Base-by-base conservation (phyloP, 192 early-diverging fungal species). In the Mortierella hygrophila region DNA sequence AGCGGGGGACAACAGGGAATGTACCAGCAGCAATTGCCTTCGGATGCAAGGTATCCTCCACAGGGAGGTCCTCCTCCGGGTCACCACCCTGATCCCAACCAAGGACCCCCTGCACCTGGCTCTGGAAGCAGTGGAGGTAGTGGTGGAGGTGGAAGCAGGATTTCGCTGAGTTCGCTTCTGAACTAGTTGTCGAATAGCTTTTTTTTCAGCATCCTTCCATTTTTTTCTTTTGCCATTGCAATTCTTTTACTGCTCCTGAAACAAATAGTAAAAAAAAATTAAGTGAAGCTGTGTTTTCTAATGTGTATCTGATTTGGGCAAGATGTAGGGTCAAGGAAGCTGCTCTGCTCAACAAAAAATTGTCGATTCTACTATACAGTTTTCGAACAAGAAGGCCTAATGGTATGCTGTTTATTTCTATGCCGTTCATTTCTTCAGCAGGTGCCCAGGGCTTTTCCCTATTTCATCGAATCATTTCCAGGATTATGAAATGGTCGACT, bases 121-220 rank as follows among this genome's bases (percentile, higher is more conserved):
- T 23, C 52, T 29, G 49, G 77, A 29, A 38, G 77, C 54, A 54
- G 70, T 54, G 49, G 77, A 18, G 37, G 77, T 40, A n/a, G 77
- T 69, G 47, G 69, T 11, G 70, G 70, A 13, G 65, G 49, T 13
- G 41, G 78, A 32, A 60, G 70, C 41, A 49, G 81, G 60, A 82
- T 82, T 57, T 82, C 81, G 1, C 70, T 82, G n/a, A 82, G 75
- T 9, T 82, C 81, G 8, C 70, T 82, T 13, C 32, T 82, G 75
- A 82, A 82, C 38, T 82, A 60, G 42, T 40, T 18, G 38, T n/a
- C 9, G 23, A 13, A 20, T 40, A 2, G 1, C 18, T 16, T 46
- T 13, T 21, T 46, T 29, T 21, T 20, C 71, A 16, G 2, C 8
- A 9, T 41, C 42, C 38, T 26, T 65, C 29, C 29, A 63, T 65